Base-by-base conservation (phyloP, 768 basidiomycete species). In the Saitozyma podzolica region DNA sequence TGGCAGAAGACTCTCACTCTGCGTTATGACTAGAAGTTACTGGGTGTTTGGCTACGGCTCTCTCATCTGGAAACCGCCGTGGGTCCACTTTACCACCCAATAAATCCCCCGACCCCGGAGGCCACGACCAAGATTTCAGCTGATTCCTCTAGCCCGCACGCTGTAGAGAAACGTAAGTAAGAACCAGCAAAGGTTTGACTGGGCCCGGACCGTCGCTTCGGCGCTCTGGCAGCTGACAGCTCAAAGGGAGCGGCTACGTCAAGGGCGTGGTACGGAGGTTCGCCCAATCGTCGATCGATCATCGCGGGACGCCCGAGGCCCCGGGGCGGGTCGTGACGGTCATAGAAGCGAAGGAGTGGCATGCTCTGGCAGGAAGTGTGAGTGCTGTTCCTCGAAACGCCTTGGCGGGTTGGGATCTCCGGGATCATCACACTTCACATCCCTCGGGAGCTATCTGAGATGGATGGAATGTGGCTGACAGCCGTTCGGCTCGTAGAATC, bases 1-100 rank as follows among this genome's bases (percentile, higher is more conserved):
- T 29, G 29, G 29, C 29, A 29, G 29, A 5, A 29, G 29, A 2
- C 29, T 29, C 29, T 29, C 2, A 2, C 29, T 29, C 29, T 29
- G 29, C 29, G 5, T 5, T 5, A 29, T 29, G 29, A 29, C 29
- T 29, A 29, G 29, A 29, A 29, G 29, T 29, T 92, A 88, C 75
- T 83, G 90, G 56, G 89, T 95, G 11, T 96, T 95, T 69, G 92
- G 92, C 40, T 96, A 96, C 69, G 92, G 92, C 10, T 92, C 91
- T 7, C 83, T 96, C 47, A 93, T 95, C 61, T 95, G 89, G 84
- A 94, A 92, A 85, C 77, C 77, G 37, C 77, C 77, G 92, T 88
- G 72, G 60, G 76, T 56, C 47, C 40, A 17, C 13, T 3, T 14
- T 29, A 2, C 29, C 29, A 29, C 5, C 2, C 29, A 29, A 29